Conservation (phyloP, 345 rosid genomes). For the Brassica cretica region DNA sequence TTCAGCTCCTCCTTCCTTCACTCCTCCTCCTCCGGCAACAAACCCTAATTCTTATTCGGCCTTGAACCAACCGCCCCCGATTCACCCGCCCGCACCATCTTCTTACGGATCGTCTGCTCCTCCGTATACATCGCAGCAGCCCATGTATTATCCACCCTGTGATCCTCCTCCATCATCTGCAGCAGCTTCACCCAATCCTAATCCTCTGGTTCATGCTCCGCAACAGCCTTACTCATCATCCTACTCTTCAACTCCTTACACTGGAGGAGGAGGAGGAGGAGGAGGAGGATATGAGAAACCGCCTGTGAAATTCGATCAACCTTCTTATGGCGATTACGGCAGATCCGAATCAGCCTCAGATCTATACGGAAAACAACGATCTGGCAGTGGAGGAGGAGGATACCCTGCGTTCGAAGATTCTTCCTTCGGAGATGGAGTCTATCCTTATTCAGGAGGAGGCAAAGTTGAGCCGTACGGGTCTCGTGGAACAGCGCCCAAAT, state of each 20-base stretch:
- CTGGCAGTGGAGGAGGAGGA: constrained; percentile 47
- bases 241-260: constrained; percentile 45
- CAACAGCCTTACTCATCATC: constrained; percentile 45
- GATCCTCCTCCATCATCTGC: constrained; percentile 44
- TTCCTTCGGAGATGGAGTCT: constrained; percentile 74
- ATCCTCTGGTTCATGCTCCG: constrained; percentile 28
- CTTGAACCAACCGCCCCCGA: constrained; percentile 43
- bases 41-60: constrained; percentile 42
- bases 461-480: constrained; percentile 92
- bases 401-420: constrained; percentile 51
- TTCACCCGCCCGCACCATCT: constrained; percentile 40
- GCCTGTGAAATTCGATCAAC: constrained; percentile 59
- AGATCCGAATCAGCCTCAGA: constrained; percentile 65
- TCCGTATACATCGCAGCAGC: constrained; percentile 53
- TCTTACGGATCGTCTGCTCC: constrained; percentile 59
- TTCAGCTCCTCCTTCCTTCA: constrained; percentile 50
- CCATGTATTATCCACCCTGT: constrained; percentile 52
- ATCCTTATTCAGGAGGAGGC: constrained; percentile 81
- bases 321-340: constrained; percentile 45
- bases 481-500: constrained; percentile 84
- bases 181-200: constrained; percentile 36
- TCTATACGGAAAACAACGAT: constrained; percentile 59
- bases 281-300: constrained; percentile 43
- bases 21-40: constrained; percentile 34
- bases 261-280: constrained; percentile 2